A percentile compares a stretch with the other conserved stretches of the same genome.
Conservation (phyloP, 2,329 filamentous ascomycete genomes). For the Sporothrix euskadiensis region DNA sequence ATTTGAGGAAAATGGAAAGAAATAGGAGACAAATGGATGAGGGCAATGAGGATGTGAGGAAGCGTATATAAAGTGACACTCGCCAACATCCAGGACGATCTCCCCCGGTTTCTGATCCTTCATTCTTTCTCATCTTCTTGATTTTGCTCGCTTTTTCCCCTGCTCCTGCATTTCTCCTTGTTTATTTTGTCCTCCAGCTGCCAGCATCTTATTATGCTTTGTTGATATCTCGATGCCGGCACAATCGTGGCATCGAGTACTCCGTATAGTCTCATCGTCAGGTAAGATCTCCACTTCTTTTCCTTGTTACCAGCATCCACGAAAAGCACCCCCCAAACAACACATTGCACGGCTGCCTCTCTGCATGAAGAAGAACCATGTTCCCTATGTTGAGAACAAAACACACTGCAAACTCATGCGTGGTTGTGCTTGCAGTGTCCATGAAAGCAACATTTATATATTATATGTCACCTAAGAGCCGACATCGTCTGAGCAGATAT, state of each 20-base stretch:
- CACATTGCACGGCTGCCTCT: background rate
- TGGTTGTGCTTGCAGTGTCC: constrained; percentile 9
- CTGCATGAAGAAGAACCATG: constrained; percentile 31
- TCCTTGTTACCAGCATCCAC: background rate
- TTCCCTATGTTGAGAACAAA: constrained; percentile 33
- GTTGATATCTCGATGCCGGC: background rate
- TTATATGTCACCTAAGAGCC: constrained; percentile 33
- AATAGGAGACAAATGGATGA: background rate
- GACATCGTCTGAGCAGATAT: constrained; percentile 34
- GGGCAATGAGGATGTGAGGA: background rate
- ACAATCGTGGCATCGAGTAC: background rate
- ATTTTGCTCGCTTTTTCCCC: background rate
- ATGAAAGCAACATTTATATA: constrained; percentile 28
- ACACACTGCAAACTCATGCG: background rate
- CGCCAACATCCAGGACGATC: background rate
- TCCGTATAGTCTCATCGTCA: background rate
- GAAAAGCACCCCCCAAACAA: background rate
- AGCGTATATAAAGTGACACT: background rate
- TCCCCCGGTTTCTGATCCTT: background rate
- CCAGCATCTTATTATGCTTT: background rate
- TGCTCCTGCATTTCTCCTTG: background rate
- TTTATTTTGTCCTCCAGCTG: background rate
- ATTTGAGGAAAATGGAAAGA: background rate
- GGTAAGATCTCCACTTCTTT: background rate
- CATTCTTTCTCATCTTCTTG: background rate